Conservation (phyloP, 306 rosid genomes). For the Senna siamea region DNA sequence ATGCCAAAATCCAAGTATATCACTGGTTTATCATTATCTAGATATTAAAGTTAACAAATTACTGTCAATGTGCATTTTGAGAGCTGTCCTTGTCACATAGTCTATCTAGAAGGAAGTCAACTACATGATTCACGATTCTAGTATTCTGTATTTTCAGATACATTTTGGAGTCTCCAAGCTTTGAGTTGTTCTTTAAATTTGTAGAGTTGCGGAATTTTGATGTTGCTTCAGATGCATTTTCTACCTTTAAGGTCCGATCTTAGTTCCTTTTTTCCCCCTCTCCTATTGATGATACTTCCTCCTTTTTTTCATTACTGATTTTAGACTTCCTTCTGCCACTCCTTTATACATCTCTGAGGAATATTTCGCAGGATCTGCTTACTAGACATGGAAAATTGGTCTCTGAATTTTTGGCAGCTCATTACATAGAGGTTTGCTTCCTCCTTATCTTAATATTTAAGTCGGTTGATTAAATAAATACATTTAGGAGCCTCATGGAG, state of each 20-base stretch:
- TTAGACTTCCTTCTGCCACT: constrained; percentile 28
- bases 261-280: neutral
- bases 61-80: constrained; percentile 21
- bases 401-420: constrained; percentile 74
- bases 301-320: constrained; percentile 22
- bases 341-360: constrained; percentile 29
- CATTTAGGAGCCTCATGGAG: constrained; percentile 33
- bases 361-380: constrained; percentile 80
- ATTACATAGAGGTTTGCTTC: constrained; percentile 72
- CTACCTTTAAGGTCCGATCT: constrained; percentile 85
- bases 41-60: constrained; percentile 13
- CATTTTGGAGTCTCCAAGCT: constrained; percentile 91
- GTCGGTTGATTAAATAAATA: constrained; percentile 34
- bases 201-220: constrained; percentile 92
- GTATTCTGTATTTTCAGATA: constrained; percentile 71
- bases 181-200: constrained; percentile 88
- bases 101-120: constrained; percentile 28
- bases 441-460: constrained; percentile 38
- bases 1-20: too few relatives aligned
- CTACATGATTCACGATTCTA: constrained; percentile 43
- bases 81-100: constrained; percentile 11
- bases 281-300: neutral
- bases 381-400: constrained; percentile 77
- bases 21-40: too few relatives aligned
- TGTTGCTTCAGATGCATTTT: constrained; percentile 94